A percentile compares a stretch with the other conserved stretches of the same genome.
These are phyloP conservation scores for Takashimella tepidaria DNA, from an alignment of 1,284 basidiomycete species.

Conservation along the genomic window DNA sequence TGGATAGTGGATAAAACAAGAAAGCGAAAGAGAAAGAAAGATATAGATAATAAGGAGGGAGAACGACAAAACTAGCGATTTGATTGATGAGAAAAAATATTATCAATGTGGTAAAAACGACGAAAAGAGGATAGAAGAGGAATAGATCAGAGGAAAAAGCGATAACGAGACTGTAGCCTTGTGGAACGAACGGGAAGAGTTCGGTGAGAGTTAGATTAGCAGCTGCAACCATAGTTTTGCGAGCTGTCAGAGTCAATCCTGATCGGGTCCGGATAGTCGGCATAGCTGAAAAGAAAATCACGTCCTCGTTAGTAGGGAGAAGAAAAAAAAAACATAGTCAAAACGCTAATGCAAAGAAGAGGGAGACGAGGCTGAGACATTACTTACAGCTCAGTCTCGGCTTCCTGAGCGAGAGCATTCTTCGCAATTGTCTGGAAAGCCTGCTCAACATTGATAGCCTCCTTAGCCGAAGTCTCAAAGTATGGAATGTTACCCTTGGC, in stretches of 20 bases:
- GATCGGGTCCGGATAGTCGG: constrained; percentile 99
- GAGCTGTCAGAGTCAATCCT: constrained; percentile 89
- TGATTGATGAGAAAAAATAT: background rate
- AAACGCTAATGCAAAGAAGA: constrained; percentile 4
- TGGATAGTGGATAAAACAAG: background rate
- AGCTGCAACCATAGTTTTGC: constrained; percentile 89
- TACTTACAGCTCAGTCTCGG: constrained; percentile 86
- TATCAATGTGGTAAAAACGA: too few relatives aligned
- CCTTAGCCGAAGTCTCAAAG: constrained; percentile 99
- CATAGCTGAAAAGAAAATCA: constrained; percentile 81
- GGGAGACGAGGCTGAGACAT: too few relatives aligned
- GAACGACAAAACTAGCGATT: background rate
- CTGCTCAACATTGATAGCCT: constrained; percentile 99
- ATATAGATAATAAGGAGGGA: background rate
- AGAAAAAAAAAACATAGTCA: too few relatives aligned
- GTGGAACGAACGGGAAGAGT: too few relatives aligned
- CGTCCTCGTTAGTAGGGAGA: too few relatives aligned
- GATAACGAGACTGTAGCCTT: too few relatives aligned
- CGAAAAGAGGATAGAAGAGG: background rate
- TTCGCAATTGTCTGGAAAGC: constrained; percentile 99
- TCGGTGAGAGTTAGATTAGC: constrained; percentile 53
- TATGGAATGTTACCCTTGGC: constrained; percentile 99
- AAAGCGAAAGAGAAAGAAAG: background rate
- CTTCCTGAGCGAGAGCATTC: constrained; percentile 95
- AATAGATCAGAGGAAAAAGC: constrained; percentile 1